A percentile compares a stretch with the other conserved stretches of the same genome.
These are phyloP conservation scores for Scedosporium aurantiacum DNA, from an alignment of 2,329 filamentous ascomycete species.

Conservation along the genomic window DNA sequence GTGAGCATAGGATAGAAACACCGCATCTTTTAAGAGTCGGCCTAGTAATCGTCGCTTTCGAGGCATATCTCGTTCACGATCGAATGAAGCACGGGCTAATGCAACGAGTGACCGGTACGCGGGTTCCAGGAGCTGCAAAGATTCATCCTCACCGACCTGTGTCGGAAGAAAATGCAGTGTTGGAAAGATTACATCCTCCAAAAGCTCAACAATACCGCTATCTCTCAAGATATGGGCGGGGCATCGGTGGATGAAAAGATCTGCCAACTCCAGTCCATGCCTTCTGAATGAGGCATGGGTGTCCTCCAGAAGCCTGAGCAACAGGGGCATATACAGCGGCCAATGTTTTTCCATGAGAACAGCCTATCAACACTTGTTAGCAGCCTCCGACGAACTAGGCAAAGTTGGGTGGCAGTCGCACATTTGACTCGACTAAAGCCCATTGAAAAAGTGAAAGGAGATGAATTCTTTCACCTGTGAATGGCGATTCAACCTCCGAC, in stretches of 20 bases:
- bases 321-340: slow-evolving; percentile 57
- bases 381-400: slow-evolving; percentile 7
- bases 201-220: slow-evolving; percentile 56
- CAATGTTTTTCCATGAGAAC: slow-evolving; percentile 44
- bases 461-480: background rate
- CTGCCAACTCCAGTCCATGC: slow-evolving; percentile 44
- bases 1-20: slow-evolving; percentile 45
- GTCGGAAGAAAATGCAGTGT: slow-evolving; percentile 66
- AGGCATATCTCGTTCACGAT: slow-evolving; percentile 16
- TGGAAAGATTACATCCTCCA: slow-evolving; percentile 59
- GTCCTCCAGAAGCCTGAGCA: slow-evolving; percentile 61
- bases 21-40: slow-evolving; percentile 42
- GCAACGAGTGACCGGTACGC: slow-evolving; percentile 57
- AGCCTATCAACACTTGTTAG: slow-evolving; percentile 18
- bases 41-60: slow-evolving; percentile 34
- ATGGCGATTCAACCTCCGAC: background rate
- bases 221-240: slow-evolving; percentile 40
- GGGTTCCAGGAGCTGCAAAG: slow-evolving; percentile 48
- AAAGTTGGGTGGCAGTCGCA: slow-evolving; percentile 21
- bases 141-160: slow-evolving; percentile 64
- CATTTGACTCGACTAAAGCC: slow-evolving; percentile 41
- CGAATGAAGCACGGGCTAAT: slow-evolving; percentile 35
- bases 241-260: slow-evolving; percentile 42
- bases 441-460: slow-evolving; percentile 41
- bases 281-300: slow-evolving; percentile 38